Conservation (phyloP, 805 yeast species). For the Candida krabiensis region DNA sequence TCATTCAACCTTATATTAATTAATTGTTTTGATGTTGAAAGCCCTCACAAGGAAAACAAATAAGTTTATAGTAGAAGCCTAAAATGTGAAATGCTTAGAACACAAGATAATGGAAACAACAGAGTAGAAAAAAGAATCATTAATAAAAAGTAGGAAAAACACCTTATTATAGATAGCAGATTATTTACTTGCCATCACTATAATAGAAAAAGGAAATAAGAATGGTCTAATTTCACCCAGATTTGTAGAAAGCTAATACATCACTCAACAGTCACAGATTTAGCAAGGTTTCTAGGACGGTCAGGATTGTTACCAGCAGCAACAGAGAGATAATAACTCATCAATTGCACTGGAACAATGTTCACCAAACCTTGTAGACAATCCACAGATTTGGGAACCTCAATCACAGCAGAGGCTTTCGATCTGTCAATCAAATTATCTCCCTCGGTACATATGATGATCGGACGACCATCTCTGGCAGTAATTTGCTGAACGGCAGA, state of each 20-base stretch:
- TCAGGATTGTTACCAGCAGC: constrained; percentile 95
- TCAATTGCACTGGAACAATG: constrained; percentile 91
- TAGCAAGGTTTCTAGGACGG: constrained; percentile 98
- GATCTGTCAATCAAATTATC: constrained; percentile 61
- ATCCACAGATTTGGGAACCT: constrained; percentile 94
- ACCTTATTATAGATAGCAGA: too few species aligned
- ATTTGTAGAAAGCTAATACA: too few species aligned
- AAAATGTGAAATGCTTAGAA: background rate
- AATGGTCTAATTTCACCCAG: too few species aligned
- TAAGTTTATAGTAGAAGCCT: background rate
- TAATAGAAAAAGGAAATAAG: too few species aligned
- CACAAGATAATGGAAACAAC: background rate
- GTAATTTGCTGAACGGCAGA: constrained; percentile 95
- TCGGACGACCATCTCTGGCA: constrained; percentile 97
- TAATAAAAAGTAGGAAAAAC: too few species aligned
- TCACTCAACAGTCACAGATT: constrained; percentile 95
- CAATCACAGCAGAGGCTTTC: constrained; percentile 66
- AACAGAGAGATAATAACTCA: constrained; percentile 96
- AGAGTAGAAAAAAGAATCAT: too few species aligned
- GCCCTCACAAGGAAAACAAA: background rate
- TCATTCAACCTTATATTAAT: background rate
- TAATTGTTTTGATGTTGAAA: background rate
- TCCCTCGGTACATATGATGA: constrained; percentile 83
- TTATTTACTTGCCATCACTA: too few species aligned
- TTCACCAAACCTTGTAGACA: constrained; percentile 96